These are phyloP conservation scores for Phytophthora pluvialis DNA, from an alignment of 352 stramenopile species.

Conservation along the genomic window DNA sequence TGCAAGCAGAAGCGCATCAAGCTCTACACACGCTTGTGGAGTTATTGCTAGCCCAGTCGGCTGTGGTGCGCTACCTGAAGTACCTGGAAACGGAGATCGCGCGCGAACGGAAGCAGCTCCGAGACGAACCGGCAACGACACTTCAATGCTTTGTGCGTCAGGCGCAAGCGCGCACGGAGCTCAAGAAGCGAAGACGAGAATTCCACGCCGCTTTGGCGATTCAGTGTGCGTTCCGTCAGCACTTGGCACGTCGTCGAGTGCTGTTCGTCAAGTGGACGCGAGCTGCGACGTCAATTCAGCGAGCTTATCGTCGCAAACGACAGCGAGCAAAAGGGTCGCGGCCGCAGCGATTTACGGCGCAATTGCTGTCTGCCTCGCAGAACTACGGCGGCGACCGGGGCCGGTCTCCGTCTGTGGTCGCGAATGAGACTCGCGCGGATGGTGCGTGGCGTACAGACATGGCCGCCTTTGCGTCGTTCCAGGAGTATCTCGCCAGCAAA, in stretches of 20 bases:
- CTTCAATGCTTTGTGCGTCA: slow-evolving; percentile 62
- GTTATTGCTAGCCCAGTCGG: slow-evolving; percentile 35
- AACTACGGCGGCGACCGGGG: slow-evolving; percentile 41
- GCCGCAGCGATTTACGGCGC: slow-evolving; percentile 47
- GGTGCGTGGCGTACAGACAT: slow-evolving; percentile 54
- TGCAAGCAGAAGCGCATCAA: slow-evolving; percentile 3
- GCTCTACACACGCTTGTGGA: slow-evolving; percentile 29
- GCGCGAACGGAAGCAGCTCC: slow-evolving; percentile 28
- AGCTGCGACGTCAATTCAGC: slow-evolving; percentile 61
- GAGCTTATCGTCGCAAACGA: slow-evolving; percentile 61
- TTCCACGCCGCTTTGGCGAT: slow-evolving; percentile 51
- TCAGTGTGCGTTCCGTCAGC: slow-evolving; percentile 74
- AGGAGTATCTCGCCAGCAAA: slow-evolving; percentile 55
- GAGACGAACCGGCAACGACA: slow-evolving; percentile 29
- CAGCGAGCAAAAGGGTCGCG: slow-evolving; percentile 44
- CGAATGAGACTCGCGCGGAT: neutral
- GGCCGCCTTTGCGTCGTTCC: slow-evolving; percentile 65
- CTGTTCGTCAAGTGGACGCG: slow-evolving; percentile 58
- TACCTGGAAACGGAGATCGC: slow-evolving; percentile 42
- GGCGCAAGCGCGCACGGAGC: slow-evolving; percentile 26
- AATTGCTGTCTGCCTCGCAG: slow-evolving; percentile 54
- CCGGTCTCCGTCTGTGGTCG: slow-evolving; percentile 1
- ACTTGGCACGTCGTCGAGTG: slow-evolving; percentile 57
- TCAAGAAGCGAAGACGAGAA: slow-evolving; percentile 38
- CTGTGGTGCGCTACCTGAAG: slow-evolving; percentile 64